Evolutionary conservation across 495 filamentous ascomycete species (phyloP).

Genomic region (Lichenothelia convexa): DNA sequence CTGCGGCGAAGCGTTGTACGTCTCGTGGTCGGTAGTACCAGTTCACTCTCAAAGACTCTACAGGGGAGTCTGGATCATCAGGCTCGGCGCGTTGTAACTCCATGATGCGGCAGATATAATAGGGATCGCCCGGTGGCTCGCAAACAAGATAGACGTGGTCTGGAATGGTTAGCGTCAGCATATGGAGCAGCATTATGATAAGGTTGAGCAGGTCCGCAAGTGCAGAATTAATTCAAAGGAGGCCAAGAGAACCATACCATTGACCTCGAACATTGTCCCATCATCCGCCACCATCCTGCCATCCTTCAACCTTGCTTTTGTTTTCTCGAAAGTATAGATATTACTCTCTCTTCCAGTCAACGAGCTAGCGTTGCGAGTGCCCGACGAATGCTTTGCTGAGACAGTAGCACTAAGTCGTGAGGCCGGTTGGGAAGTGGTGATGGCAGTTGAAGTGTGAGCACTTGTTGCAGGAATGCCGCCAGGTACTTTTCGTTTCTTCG

Average conservation of each 20-base stretch:
- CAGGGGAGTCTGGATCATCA: constrained; percentile 44
- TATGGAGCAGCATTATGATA: background rate
- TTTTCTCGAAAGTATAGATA: constrained; percentile 71
- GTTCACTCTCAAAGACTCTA: constrained; percentile 83
- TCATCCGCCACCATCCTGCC: constrained; percentile 78
- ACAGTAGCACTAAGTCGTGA: too few species aligned
- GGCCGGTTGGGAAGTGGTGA: constrained; percentile 5
- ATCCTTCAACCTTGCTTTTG: constrained; percentile 47
- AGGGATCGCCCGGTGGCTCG: constrained; percentile 93
- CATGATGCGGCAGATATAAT: constrained; percentile 95
- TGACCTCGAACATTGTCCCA: constrained; percentile 61
- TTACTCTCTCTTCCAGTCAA: constrained; percentile 33
- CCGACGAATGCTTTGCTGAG: too few species aligned
- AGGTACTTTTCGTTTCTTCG: constrained; percentile 64
- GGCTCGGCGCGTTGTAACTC: constrained; percentile 73
- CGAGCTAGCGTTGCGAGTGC: too few species aligned
- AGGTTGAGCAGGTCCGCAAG: background rate
- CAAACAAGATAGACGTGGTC: constrained; percentile 96
- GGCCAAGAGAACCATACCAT: constrained; percentile 45
- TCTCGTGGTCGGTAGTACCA: constrained; percentile 97
- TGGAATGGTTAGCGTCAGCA: constrained; percentile 18
- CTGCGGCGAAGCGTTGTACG: constrained; percentile 75
- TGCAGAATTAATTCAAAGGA: background rate
- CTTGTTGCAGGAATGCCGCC: constrained; percentile 1
- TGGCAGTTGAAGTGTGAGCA: background rate